A percentile compares a stretch with the other conserved stretches of the same genome.
Conservation (phyloP, 495 filamentous ascomycete genomes). For the Glonium stellatum region DNA sequence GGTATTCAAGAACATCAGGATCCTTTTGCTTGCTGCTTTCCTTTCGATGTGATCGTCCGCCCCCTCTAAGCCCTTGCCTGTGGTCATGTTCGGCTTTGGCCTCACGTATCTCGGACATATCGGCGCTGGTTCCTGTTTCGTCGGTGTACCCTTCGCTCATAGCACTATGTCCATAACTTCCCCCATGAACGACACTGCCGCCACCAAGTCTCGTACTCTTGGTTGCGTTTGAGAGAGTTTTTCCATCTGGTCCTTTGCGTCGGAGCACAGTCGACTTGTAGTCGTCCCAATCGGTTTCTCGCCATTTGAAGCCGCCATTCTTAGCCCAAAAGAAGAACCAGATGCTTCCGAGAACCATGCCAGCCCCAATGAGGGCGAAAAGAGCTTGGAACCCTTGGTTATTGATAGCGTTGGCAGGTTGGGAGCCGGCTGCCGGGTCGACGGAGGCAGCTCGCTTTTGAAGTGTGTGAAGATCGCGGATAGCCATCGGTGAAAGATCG, state of each 20-base stretch:
- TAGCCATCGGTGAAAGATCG: constrained; percentile 16
- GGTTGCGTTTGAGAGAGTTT: constrained; percentile 70
- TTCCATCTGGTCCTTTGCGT: constrained; percentile 82
- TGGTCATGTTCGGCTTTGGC: constrained; percentile 8
- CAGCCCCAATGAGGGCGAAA: constrained; percentile 76
- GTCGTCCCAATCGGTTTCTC: constrained; percentile 86
- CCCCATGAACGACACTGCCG: constrained; percentile 56
- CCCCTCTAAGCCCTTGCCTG: constrained; percentile 21
- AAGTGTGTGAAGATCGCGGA: constrained; percentile 17
- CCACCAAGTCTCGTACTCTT: constrained; percentile 73
- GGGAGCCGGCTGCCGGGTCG: constrained; percentile 45
- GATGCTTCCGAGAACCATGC: constrained; percentile 66
- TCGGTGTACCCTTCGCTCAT: constrained; percentile 42
- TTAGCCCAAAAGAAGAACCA: constrained; percentile 99
- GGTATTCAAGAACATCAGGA: constrained; percentile 70
- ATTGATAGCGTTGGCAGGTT: constrained; percentile 65
- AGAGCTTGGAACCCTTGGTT: constrained; percentile 75
- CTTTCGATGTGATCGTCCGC: constrained; percentile 12
- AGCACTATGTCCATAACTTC: constrained; percentile 19
- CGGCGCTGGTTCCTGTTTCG: constrained; percentile 30
- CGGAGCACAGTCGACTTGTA: constrained; percentile 96
- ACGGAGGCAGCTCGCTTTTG: constrained; percentile 17
- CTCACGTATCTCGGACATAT: constrained; percentile 1
- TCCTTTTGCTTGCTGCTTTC: constrained; percentile 41
- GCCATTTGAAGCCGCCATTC: constrained; percentile 88